Percentiles rank a stretch among this genome's conserved stretches.
Evolutionary conservation across 2,329 filamentous ascomycete species (phyloP).

Genomic region (Laburnicola sp.): DNA sequence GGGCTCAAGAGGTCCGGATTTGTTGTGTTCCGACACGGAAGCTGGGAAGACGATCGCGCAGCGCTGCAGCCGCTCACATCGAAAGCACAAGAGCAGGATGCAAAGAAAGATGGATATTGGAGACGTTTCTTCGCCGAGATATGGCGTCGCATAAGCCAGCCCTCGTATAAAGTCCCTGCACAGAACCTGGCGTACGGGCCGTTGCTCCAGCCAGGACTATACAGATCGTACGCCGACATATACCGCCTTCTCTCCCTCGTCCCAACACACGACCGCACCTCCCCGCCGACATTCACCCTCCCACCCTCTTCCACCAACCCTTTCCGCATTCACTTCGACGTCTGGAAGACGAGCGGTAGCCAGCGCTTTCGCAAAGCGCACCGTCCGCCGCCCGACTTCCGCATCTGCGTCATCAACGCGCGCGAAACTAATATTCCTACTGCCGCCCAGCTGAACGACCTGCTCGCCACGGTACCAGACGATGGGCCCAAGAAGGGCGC

Average conservation of each 20-base stretch:
- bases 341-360: constrained; percentile 70
- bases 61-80: constrained; percentile 15
- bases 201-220: constrained; percentile 57
- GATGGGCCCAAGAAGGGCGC: constrained; percentile 61
- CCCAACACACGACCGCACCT: constrained; percentile 66
- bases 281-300: constrained; percentile 40
- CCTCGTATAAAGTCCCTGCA: constrained; percentile 20
- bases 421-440: constrained; percentile 72
- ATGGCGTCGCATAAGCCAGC: constrained; percentile 36
- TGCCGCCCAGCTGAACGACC: constrained; percentile 67
- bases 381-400: constrained; percentile 79
- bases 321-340: constrained; percentile 75
- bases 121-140: constrained; percentile 42
- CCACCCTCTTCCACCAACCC: constrained; percentile 50
- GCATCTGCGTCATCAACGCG: constrained; percentile 79
- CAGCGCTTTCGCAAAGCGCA: constrained; percentile 72
- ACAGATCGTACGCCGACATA: constrained; percentile 64
- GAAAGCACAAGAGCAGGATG: constrained; percentile 9
- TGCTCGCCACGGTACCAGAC: constrained; percentile 75
- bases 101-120: constrained; percentile 25
- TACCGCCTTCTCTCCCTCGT: constrained; percentile 77
- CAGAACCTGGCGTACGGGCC: constrained; percentile 49
- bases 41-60: constrained; percentile 42
- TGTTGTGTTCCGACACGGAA: constrained; percentile 71
- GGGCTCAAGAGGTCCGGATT: constrained; percentile 83